Conservation (phyloP, 768 basidiomycete genomes). For the Xanthoconium stramineum region DNA sequence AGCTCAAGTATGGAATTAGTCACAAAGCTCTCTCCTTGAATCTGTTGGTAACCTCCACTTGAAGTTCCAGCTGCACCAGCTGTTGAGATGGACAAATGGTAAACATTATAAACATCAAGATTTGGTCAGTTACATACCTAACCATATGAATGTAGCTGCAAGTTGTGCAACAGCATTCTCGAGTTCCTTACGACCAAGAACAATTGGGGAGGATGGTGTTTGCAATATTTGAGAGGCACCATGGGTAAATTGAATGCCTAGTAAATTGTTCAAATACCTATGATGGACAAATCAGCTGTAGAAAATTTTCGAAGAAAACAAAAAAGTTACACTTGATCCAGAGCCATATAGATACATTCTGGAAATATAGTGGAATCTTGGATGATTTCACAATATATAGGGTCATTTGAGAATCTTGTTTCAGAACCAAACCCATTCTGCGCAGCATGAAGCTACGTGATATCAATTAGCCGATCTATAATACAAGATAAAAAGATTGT, state of each 20-base stretch:
- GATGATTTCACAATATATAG: background rate
- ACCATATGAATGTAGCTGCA: background rate
- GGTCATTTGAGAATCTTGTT: background rate
- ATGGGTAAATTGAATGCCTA: background rate
- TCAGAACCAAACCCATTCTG: background rate
- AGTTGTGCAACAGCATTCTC: background rate
- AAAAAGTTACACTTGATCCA: background rate
- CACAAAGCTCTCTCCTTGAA: background rate
- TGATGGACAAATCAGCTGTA: background rate
- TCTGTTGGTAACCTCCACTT: background rate
- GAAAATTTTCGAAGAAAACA: too few species aligned
- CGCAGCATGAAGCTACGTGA: background rate
- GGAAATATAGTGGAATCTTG: background rate
- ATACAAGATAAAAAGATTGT: background rate
- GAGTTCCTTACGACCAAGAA: background rate
- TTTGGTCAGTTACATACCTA: background rate
- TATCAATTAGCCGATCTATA: background rate
- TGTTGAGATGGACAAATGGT: background rate
- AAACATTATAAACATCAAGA: background rate
- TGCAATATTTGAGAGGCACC: background rate
- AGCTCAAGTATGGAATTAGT: background rate
- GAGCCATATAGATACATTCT: background rate
- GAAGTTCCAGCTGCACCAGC: background rate
- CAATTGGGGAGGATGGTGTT: background rate
- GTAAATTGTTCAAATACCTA: slow-evolving; percentile 1